A percentile compares a stretch with the other conserved stretches of the same genome.
Evolutionary conservation across 208 protist genomes (phyloP).

Genomic region (Crithidia fasciculata): DNA sequence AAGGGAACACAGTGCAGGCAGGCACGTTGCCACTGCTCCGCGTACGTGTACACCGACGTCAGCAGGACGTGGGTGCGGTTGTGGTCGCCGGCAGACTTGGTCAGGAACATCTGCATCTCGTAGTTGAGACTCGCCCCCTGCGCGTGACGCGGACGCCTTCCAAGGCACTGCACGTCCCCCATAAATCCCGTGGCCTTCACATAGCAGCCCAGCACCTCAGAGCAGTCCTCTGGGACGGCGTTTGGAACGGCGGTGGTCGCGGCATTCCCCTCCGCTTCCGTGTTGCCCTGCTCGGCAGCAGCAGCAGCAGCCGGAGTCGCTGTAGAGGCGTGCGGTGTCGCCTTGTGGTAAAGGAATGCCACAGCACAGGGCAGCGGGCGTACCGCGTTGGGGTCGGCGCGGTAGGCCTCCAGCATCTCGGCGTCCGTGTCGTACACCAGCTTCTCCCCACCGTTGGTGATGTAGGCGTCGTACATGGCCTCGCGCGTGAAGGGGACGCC

Average conservation of each 20-base stretch:
- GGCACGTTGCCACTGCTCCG: slow-evolving; percentile 62
- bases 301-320: neutral
- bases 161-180: slow-evolving; percentile 36
- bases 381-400: slow-evolving; percentile 18
- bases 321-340: neutral
- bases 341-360: slow-evolving; percentile 54
- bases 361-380: slow-evolving; percentile 69
- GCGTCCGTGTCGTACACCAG: slow-evolving; percentile 45
- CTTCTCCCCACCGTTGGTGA: slow-evolving; percentile 28
- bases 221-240: slow-evolving; percentile 32
- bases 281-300: neutral
- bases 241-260: neutral
- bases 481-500: slow-evolving; percentile 25
- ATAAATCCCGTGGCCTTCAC: slow-evolving; percentile 51
- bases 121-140: slow-evolving; percentile 37
- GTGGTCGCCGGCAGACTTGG: slow-evolving; percentile 76
- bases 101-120: slow-evolving; percentile 71
- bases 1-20: slow-evolving; percentile 39
- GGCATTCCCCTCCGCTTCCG: neutral
- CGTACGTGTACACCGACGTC: slow-evolving; percentile 59
- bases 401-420: slow-evolving; percentile 39
- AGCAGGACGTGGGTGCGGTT: slow-evolving; percentile 64
- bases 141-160: neutral
- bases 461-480: slow-evolving; percentile 48
- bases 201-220: slow-evolving; percentile 52